phyloP scores from a whole-genome alignment of 2,329 filamentous ascomycete genomes.

The Raffaelea deltoideospora region DNA sequence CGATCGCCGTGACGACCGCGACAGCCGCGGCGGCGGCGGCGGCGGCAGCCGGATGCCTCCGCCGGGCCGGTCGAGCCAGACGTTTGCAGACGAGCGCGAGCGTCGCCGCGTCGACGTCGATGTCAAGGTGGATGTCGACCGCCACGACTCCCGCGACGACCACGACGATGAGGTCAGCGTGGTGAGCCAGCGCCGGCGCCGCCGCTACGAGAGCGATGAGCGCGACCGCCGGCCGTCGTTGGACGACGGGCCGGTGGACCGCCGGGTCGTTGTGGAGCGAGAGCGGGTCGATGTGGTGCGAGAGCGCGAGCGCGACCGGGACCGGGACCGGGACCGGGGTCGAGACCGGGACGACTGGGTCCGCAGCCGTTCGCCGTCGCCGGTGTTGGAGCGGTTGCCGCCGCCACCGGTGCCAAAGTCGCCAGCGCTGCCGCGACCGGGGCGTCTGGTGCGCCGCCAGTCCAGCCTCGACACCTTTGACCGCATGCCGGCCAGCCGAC shows the following conservation, averaged over 20 bases:
- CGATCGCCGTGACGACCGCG: conserved; percentile 1
- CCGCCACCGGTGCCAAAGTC: not conserved
- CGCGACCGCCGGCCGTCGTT: conserved; percentile 12
- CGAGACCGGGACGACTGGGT: conserved; percentile 13
- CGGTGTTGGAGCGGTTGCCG: conserved; percentile 16
- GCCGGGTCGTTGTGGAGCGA: conserved; percentile 23
- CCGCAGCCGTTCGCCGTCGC: conserved; percentile 14
- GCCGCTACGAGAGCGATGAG: not conserved
- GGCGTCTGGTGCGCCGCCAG: conserved; percentile 56
- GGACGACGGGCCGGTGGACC: conserved; percentile 21
- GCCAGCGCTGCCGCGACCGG: conserved; percentile 42
- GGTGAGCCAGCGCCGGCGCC: conserved; percentile 21
- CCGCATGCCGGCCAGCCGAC: conserved; percentile 37
- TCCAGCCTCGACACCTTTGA: conserved; percentile 88
- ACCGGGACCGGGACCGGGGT: not conserved
- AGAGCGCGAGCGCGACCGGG: not conserved
- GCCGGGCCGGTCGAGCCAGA: too few species aligned
- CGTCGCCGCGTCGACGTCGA: too few species aligned
- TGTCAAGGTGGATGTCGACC: too few species aligned
- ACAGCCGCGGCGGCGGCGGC: too few species aligned
- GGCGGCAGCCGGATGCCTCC: conserved; percentile 14
- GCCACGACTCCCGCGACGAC: conserved; percentile 20
- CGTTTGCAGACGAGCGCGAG: too few species aligned
- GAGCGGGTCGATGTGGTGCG: not conserved
- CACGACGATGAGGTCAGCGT: conserved; percentile 28